Percentiles rank a stretch among this genome's conserved stretches.
Conservation (phyloP, 148 eudicot species). For the Cornus kousa region DNA sequence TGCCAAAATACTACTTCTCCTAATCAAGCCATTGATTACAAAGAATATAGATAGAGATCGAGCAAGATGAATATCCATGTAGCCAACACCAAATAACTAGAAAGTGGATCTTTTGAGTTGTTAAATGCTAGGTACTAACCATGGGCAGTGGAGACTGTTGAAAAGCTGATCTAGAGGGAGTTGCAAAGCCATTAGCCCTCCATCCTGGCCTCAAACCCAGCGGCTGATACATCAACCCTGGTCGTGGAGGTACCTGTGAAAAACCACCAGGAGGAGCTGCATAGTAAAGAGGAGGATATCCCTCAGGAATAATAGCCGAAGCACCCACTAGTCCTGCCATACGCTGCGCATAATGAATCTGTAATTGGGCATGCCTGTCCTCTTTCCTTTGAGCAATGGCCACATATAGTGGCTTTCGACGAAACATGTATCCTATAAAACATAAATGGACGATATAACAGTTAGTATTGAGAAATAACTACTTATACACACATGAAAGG, state of each 20-base stretch:
- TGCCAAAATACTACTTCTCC: background rate
- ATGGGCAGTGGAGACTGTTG: constrained; percentile 39
- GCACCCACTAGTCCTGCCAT: constrained; percentile 51
- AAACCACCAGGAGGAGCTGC: constrained; percentile 42
- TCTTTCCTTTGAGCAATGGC: constrained; percentile 88
- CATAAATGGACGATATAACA: background rate
- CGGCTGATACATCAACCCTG: constrained; percentile 60
- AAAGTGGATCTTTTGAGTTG: background rate
- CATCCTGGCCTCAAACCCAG: constrained; percentile 60
- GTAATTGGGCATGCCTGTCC: constrained; percentile 69
- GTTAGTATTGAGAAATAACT: too few relatives aligned
- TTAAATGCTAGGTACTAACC: constrained; percentile 32
- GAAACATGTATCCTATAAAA: constrained; percentile 55
- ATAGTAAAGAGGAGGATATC: constrained; percentile 59
- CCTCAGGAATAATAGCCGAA: constrained; percentile 45
- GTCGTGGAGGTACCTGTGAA: constrained; percentile 45
- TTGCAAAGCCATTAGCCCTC: constrained; percentile 47
- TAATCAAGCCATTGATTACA: background rate
- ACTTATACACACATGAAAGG: too few relatives aligned
- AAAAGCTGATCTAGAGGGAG: constrained; percentile 38
- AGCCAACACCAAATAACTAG: background rate
- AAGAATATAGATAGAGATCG: background rate
- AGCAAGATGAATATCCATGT: constrained; percentile 2
- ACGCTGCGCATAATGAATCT: constrained; percentile 45
- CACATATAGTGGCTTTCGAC: constrained; percentile 68